Base-by-base conservation (phyloP, 2,329 filamentous ascomycete genomes). In the Metarhizium sp. region DNA sequence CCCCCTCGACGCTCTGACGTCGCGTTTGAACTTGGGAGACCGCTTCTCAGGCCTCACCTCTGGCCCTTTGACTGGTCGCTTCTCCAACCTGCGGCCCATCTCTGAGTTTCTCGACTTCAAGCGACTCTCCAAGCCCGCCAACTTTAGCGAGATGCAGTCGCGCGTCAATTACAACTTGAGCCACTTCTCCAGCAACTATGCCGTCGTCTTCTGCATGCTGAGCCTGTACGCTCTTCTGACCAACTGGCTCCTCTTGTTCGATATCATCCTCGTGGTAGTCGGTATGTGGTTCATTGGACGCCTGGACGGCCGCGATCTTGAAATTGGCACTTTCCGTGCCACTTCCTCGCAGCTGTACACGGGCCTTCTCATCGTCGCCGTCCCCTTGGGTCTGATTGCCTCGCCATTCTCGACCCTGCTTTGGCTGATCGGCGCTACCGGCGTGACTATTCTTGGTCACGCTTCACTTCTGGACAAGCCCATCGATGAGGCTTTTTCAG, bases 401-500 rank as follows among this genome's bases (percentile, higher is more conserved):
- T 92, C 88, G 60, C 90, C 90, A 58, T 85, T 97, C 71, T 73
- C 81, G 66, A 95, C 91, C 52, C 81, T 92, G 64, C 84, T 97
- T 65, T 97, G 94, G 94, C 82, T 99, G 70, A 90, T 97, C 69
- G 94, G 94, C 71, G 94, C 94, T 65, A 92, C 88, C 64, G 92
- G 90, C 71, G 90, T 96, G 71, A 89, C 86, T 70, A 95, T 97
- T 63, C 78, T 97, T 63, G 94, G 94, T 74, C 94, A 99, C 77
- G 94, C 94, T 64, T 82, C 91, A 60, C 84, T 97, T 71, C 86
- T 97, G 87, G 92, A 97, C 73, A 96, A 96, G 83, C 92, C 92
- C 58, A 96, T 97, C 79, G 94, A 97, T 86, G 92, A 95, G 92
- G 92, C 92, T 96, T 99, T 99, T 96, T 96, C 92, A 82, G 94